Evolutionary conservation across 352 stramenopile species (phyloP), one percentile per base, ranked within the genome.

Genomic region (Globisporangium apiculatum): DNA sequence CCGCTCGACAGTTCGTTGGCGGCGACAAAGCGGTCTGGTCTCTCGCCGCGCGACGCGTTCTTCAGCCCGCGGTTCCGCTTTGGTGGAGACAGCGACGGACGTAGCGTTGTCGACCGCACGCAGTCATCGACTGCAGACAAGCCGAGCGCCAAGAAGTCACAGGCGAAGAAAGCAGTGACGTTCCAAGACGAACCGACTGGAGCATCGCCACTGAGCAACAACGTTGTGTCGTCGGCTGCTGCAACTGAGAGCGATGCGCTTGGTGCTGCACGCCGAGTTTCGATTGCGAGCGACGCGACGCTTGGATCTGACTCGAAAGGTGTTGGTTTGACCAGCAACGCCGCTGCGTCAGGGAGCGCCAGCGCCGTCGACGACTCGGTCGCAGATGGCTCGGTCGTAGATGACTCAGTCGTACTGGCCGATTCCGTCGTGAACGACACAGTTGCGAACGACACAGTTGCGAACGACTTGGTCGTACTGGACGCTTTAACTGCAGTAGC

Each of bases 51-150:
- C 8, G 76, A 87, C 58, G 73, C 76, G 24, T 87, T 89, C 58
- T 87, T 86, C 66, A 89, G 76, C 43, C 79, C 76, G 37, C 69
- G 75, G 11, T 87, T 81, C 61, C 68, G 74, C n/a, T 89, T 87
- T 49, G 66, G 77, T 17, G 57, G 58, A 12, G 40, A 43, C 40
- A 11, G 40, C 11, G 51, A 54, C 5, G 56, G 5, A 38, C 2
- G n/a, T 31, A 41, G 51, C n/a, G 56, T 5, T 5, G n/a, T 35
- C 14, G 4, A 40, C 8, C 24, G 18, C n/a, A 31, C 12, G 48
- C 11, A 0, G n/a, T 48, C 45, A 18, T 9, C 45, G 8, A 0
- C 45, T 48, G 45, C 45, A 10, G 36, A 31, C 31, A 41, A 38
- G 48, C 7, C 24, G 5, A 51, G 37, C 17, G 31, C 1, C 8